Conservation (phyloP, 2,329 filamentous ascomycete species). For the Macrophomina tecta region DNA sequence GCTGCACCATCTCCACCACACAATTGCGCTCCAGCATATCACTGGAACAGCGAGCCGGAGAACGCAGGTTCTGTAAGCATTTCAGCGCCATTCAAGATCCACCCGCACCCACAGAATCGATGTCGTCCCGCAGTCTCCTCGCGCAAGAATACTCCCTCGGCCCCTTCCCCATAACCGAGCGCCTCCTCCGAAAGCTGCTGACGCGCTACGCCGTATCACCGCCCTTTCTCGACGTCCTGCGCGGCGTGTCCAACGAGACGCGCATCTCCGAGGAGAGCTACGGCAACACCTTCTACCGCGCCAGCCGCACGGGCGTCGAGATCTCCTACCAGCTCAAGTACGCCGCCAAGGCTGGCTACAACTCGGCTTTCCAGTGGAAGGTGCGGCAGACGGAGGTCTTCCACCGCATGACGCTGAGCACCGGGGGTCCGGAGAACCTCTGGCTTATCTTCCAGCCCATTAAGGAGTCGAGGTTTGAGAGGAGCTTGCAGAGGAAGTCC, state of each 20-base stretch:
- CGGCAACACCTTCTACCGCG: conserved; percentile 8
- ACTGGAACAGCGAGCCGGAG: background rate
- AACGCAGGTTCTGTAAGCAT: background rate
- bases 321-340: conserved; percentile 21
- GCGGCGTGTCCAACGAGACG: background rate
- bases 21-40: background rate
- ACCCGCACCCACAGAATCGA: background rate
- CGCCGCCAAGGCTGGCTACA: background rate
- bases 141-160: background rate
- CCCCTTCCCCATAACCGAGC: conserved; percentile 5
- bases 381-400: conserved; percentile 11
- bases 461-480: background rate
- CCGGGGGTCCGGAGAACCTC: background rate
- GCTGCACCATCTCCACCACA: too few species aligned
- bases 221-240: conserved; percentile 7
- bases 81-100: background rate
- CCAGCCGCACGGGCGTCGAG: background rate
- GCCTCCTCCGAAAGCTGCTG: conserved; percentile 2
- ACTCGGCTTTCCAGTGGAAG: conserved; percentile 1
- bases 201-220: background rate
- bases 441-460: conserved; percentile 13
- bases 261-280: conserved; percentile 18
- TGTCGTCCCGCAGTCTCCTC: background rate
- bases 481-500: background rate
- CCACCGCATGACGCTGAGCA: background rate